Evolutionary conservation across 1,284 basidiomycete species (phyloP).

Genomic region (Papiliotrema fonsecae): DNA sequence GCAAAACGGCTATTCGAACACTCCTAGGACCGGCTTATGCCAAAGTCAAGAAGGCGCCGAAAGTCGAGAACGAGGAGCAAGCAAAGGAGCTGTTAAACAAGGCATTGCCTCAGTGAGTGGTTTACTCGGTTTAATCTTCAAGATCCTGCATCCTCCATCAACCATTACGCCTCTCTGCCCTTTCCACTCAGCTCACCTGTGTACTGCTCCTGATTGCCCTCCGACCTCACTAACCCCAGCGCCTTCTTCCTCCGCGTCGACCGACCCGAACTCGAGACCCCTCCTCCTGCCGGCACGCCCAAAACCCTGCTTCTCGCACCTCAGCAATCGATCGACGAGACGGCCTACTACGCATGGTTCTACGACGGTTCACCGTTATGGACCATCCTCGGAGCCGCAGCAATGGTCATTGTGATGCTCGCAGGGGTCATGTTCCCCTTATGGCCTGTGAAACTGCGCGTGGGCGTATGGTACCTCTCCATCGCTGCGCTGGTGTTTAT

Average conservation of each 20-base stretch:
- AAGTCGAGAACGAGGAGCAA: constrained; percentile 69
- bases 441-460: constrained; percentile 88
- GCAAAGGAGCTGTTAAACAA: constrained; percentile 66
- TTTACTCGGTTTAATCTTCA: background rate
- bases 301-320: constrained; percentile 75
- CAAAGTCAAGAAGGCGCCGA: constrained; percentile 80
- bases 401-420: constrained; percentile 90
- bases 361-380: constrained; percentile 92
- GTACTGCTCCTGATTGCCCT: background rate
- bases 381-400: constrained; percentile 83
- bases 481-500: constrained; percentile 84
- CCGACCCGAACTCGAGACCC: constrained; percentile 50
- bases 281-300: constrained; percentile 64
- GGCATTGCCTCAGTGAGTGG: constrained; percentile 59
- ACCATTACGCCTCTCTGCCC: background rate
- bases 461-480: constrained; percentile 94
- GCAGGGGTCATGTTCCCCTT: constrained; percentile 99
- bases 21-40: constrained; percentile 84
- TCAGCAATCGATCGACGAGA: constrained; percentile 69
- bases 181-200: background rate
- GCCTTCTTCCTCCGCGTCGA: constrained; percentile 88
- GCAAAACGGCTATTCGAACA: constrained; percentile 86
- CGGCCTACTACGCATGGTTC: constrained; percentile 89
- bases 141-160: background rate
- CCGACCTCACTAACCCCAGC: constrained; percentile 20